Base-by-base conservation (phyloP, 75 land plant species). In the Picea sitchensis region DNA sequence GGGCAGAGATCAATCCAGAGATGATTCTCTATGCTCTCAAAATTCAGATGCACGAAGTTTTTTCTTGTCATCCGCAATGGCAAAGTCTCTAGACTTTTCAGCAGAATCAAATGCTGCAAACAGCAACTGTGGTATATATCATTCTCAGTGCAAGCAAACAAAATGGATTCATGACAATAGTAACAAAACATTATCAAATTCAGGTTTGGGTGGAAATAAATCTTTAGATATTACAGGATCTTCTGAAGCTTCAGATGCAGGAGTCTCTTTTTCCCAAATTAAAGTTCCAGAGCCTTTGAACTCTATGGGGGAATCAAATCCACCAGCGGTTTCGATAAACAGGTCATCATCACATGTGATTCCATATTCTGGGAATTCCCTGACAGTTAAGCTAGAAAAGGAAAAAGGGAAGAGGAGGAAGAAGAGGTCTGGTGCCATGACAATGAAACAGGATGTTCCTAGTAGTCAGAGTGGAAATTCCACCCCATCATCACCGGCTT, bases 401-500 rank as follows among this genome's bases (percentile, higher is more conserved):
- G 91, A 87, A 17, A 90, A 81, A 80, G 81, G 83, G 9, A 83
- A 44, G 47, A 73, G 83, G 58, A 83, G 87, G 67, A 82, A 79
- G 84, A 63, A 82, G 81, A 76, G 83, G 77, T 77, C 84, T 54
- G 60, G 59, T 6, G 82, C 75, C 21, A 21, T 84, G 61, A 41
- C 86, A 3, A 82, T 78, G 69, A 82, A 87, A 15, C 61, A 84
- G 78, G 93, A 91, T 47, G 85, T 82, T 62, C 83, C 87, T 15
- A 85, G 91, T 84, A 89, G 93, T 82, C 91, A 88, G 57, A 91
- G 93, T 77, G 86, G 86, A 32, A 81, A 84, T 57, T 84, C 86
- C 8, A 81, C 80, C 5, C 86, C 86, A 21, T 81, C 86, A 58
- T 84, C 68, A 26, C 85, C 78, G 14, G 59, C 59, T 57, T 75